Conservation (phyloP, 345 rosid species). For the Boechera divaricarpa region DNA sequence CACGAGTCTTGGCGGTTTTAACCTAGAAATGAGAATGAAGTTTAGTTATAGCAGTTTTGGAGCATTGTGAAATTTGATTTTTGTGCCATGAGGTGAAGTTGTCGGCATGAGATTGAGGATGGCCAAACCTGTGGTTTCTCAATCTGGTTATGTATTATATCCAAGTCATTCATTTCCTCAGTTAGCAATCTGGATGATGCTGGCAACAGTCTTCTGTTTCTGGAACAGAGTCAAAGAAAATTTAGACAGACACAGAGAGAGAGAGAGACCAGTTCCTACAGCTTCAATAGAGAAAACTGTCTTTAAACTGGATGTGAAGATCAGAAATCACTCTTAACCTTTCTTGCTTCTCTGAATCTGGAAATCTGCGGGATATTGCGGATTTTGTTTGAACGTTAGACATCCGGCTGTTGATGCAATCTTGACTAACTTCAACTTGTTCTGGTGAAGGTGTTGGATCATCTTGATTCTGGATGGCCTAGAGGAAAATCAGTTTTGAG, state of each 20-base stretch:
- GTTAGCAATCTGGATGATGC: slow-evolving; percentile 59
- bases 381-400: slow-evolving; percentile 28
- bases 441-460: slow-evolving; percentile 34
- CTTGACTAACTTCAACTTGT: slow-evolving; percentile 29
- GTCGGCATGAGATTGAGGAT: slow-evolving; percentile 17
- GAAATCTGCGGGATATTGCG: slow-evolving; percentile 23
- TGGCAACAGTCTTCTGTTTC: slow-evolving; percentile 72
- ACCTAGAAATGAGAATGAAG: slow-evolving; percentile 25
- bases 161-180: slow-evolving; percentile 58
- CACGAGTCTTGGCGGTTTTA: slow-evolving; percentile 7
- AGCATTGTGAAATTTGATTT: slow-evolving; percentile 6
- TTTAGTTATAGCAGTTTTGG: slow-evolving; percentile 7
- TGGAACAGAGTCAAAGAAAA: slow-evolving; percentile 28
- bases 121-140: slow-evolving; percentile 65
- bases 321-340: slow-evolving; percentile 26
- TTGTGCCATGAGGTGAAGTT: slow-evolving; percentile 1
- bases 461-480: slow-evolving; percentile 20
- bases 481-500: slow-evolving; percentile 7
- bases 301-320: neutral
- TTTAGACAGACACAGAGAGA: slow-evolving; percentile 1
- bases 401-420: slow-evolving; percentile 32
- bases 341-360: slow-evolving; percentile 43
- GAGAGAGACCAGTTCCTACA: neutral
- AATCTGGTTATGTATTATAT: slow-evolving; percentile 52
- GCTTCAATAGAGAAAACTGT: neutral